Conservation (phyloP, 352 stramenopile species). For the Phytophthora aleatoria region DNA sequence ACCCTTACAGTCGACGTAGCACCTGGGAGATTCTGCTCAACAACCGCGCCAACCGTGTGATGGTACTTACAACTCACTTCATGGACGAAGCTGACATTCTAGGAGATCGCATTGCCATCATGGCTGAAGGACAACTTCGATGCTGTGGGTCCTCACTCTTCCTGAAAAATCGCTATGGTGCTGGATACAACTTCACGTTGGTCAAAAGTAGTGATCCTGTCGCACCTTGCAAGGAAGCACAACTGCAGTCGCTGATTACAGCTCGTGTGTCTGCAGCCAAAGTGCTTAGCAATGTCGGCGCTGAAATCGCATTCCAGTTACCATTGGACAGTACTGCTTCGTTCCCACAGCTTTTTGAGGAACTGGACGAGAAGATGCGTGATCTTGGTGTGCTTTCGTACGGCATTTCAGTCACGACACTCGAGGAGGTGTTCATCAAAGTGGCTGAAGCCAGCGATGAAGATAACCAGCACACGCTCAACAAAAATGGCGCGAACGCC, state of each 20-base stretch:
- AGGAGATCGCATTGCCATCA: conserved; percentile 82
- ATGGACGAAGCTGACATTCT: conserved; percentile 93
- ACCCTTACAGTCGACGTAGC: conserved; percentile 94
- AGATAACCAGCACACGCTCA: conserved; percentile 62
- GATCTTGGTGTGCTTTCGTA: conserved; percentile 62
- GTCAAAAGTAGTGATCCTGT: conserved; percentile 47
- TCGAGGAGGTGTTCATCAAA: conserved; percentile 93
- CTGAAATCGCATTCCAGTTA: conserved; percentile 82
- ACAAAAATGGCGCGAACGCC: conserved; percentile 29
- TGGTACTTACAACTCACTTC: conserved; percentile 94
- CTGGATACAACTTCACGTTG: conserved; percentile 65
- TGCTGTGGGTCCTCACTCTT: conserved; percentile 78
- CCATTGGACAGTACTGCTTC: conserved; percentile 52
- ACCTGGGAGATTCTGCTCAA: conserved; percentile 82
- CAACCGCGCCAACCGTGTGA: conserved; percentile 56
- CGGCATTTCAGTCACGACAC: conserved; percentile 90
- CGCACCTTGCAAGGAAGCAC: conserved; percentile 23
- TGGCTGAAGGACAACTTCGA: conserved; percentile 70
- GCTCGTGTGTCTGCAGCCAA: conserved; percentile 49
- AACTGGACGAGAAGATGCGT: conserved; percentile 54
- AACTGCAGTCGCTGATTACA: conserved; percentile 51
- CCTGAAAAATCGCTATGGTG: conserved; percentile 72
- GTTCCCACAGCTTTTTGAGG: conserved; percentile 76
- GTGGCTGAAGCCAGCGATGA: conserved; percentile 67
- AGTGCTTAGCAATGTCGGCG: conserved; percentile 76